Conservation (phyloP, 2,329 filamentous ascomycete species). For the Neofusicoccum cordaticola region DNA sequence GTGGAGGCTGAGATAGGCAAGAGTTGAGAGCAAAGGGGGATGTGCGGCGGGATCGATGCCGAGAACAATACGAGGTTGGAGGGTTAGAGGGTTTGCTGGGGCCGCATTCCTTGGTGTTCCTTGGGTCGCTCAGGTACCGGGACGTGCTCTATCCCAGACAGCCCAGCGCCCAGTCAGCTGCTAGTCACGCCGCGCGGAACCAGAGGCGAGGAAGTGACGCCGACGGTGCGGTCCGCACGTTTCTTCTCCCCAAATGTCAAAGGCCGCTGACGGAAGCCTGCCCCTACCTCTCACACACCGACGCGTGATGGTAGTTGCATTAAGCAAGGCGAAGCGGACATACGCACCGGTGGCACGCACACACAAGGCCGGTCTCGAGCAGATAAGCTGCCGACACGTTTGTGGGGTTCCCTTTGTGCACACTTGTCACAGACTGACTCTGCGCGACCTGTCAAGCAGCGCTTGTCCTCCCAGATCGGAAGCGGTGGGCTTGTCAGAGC, state of each 20-base stretch:
- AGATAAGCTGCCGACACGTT: slow-evolving; percentile 10
- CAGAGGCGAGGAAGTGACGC: neutral
- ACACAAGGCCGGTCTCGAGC: neutral
- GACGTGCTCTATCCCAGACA: neutral
- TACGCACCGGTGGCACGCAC: neutral
- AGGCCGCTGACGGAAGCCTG: too few relatives aligned
- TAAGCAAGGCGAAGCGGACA: neutral
- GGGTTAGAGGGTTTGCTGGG: neutral
- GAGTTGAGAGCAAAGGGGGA: neutral
- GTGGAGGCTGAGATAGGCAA: neutral
- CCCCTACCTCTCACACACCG: too few relatives aligned
- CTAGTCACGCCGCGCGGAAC: neutral
- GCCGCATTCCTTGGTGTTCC: neutral
- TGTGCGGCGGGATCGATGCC: neutral
- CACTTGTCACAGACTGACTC: slow-evolving; percentile 4
- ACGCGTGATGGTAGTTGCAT: neutral
- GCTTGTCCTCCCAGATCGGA: neutral
- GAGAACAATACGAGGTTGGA: neutral
- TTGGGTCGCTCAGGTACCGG: neutral
- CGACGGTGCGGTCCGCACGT: neutral
- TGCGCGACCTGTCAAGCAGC: slow-evolving; percentile 7
- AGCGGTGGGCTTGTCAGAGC: neutral
- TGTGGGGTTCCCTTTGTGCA: neutral
- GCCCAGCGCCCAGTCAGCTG: neutral
- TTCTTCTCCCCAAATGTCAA: neutral